Evolutionary conservation across 2,329 filamentous ascomycete species (phyloP).

Genomic region (Colletotrichum melonis): DNA sequence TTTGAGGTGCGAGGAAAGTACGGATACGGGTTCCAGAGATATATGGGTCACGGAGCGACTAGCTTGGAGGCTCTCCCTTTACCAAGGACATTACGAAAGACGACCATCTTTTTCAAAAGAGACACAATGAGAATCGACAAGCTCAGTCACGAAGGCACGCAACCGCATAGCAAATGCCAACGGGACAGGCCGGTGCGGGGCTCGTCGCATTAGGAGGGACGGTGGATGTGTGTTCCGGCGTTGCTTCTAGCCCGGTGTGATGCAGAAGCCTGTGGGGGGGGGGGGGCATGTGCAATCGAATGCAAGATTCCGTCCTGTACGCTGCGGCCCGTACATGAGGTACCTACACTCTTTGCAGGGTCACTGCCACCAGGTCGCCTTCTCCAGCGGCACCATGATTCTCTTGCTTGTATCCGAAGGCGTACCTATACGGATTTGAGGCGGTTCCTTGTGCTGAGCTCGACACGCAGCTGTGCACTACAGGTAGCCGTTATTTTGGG

Average conservation of each 20-base stretch:
- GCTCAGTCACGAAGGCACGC: slow-evolving; percentile 19
- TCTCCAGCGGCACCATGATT: slow-evolving; percentile 5
- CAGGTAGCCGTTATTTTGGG: background rate
- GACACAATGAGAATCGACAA: slow-evolving; percentile 9
- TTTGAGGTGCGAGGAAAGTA: background rate
- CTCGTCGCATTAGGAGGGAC: slow-evolving; percentile 10
- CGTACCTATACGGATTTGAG: background rate
- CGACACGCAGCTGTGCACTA: background rate
- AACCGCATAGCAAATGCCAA: background rate
- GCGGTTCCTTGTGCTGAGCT: background rate
- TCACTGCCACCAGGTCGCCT: slow-evolving; percentile 8
- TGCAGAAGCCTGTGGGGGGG: slow-evolving; percentile 26
- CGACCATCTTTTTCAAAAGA: background rate
- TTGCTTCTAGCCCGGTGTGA: slow-evolving; percentile 3
- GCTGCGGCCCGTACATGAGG: slow-evolving; percentile 16
- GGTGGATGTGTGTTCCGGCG: slow-evolving; percentile 18
- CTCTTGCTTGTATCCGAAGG: background rate
- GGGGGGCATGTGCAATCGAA: slow-evolving; percentile 24
- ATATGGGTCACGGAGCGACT: background rate
- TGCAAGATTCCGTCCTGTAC: slow-evolving; percentile 36
- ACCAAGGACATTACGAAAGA: slow-evolving; percentile 7
- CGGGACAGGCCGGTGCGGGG: slow-evolving; percentile 10
- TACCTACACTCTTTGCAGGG: background rate
- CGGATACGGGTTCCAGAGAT: background rate
- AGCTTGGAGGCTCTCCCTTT: background rate